phyloP scores from a whole-genome alignment of 2,329 filamentous ascomycete genomes.

The Exophiala aquamarina region DNA sequence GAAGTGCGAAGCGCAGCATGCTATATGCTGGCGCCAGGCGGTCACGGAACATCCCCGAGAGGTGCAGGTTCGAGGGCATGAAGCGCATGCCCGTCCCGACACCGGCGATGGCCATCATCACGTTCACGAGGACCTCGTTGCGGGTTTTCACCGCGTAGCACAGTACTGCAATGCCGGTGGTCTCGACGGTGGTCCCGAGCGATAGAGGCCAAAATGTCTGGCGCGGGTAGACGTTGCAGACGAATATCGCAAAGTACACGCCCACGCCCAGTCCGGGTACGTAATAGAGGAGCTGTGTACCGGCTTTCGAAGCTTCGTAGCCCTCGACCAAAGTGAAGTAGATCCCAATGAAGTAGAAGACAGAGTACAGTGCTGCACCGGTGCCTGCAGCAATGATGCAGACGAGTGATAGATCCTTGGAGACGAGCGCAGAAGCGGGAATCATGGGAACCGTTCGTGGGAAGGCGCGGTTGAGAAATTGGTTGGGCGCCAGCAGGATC shows the following conservation, averaged over 20 bases:
- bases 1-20: slow-evolving; percentile 59
- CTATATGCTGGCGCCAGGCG: slow-evolving; percentile 60
- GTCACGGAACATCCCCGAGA: slow-evolving; percentile 60
- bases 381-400: slow-evolving; percentile 61
- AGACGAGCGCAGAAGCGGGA: slow-evolving; percentile 58
- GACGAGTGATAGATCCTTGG: slow-evolving; percentile 61
- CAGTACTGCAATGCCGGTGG: slow-evolving; percentile 59
- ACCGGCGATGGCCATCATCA: slow-evolving; percentile 66
- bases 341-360: slow-evolving; percentile 68
- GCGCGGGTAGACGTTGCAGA: slow-evolving; percentile 61
- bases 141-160: slow-evolving; percentile 56
- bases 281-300: slow-evolving; percentile 62
- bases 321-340: slow-evolving; percentile 66
- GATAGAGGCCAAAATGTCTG: slow-evolving; percentile 63
- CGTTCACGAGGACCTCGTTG: slow-evolving; percentile 55
- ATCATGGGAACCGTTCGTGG: slow-evolving; percentile 63
- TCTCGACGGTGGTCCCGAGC: slow-evolving; percentile 57
- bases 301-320: slow-evolving; percentile 52
- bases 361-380: slow-evolving; percentile 54
- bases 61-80: slow-evolving; percentile 65
- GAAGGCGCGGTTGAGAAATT: slow-evolving; percentile 48
- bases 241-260: slow-evolving; percentile 57
- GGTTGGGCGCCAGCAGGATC: slow-evolving; percentile 52
- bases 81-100: slow-evolving; percentile 64
- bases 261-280: slow-evolving; percentile 63